Evolutionary conservation across 2,329 filamentous ascomycete genomes (phyloP).

Genomic region (Alternaria angustiovoidea): DNA sequence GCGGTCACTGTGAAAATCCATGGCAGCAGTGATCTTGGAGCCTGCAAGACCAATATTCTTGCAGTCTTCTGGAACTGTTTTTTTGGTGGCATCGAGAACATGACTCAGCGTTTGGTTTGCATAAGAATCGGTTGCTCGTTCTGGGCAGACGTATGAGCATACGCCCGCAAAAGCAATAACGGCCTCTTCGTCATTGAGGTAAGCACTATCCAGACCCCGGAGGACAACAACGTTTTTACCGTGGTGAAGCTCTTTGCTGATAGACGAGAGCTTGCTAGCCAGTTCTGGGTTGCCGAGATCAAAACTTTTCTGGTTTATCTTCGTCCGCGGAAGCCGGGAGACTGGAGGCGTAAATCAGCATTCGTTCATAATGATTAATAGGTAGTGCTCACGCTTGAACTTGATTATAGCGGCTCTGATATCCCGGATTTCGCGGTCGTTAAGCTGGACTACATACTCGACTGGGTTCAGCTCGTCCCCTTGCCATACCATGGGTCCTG

Average conservation of each 20-base stretch:
- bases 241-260: conserved; percentile 42
- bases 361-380: neutral
- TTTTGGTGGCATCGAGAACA: conserved; percentile 48
- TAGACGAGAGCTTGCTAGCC: conserved; percentile 31
- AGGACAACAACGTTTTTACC: conserved; percentile 43
- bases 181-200: conserved; percentile 49
- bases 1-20: conserved; percentile 50
- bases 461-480: conserved; percentile 35
- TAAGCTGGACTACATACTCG: conserved; percentile 41
- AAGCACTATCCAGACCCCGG: conserved; percentile 43
- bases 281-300: conserved; percentile 33
- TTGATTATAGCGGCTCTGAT: conserved; percentile 45
- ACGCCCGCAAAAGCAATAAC: conserved; percentile 48
- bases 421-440: conserved; percentile 34
- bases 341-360: conserved; percentile 19
- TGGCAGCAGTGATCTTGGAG: conserved; percentile 47
- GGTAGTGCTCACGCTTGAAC: conserved; percentile 38
- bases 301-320: conserved; percentile 38
- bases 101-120: conserved; percentile 50
- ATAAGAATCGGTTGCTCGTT: conserved; percentile 48
- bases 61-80: conserved; percentile 43
- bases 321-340: conserved; percentile 23
- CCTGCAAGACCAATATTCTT: conserved; percentile 48
- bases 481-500: conserved; percentile 47
- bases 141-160: conserved; percentile 40